phyloP scores from a whole-genome alignment of 495 filamentous ascomycete species.

The Penicillium diatomitis region DNA sequence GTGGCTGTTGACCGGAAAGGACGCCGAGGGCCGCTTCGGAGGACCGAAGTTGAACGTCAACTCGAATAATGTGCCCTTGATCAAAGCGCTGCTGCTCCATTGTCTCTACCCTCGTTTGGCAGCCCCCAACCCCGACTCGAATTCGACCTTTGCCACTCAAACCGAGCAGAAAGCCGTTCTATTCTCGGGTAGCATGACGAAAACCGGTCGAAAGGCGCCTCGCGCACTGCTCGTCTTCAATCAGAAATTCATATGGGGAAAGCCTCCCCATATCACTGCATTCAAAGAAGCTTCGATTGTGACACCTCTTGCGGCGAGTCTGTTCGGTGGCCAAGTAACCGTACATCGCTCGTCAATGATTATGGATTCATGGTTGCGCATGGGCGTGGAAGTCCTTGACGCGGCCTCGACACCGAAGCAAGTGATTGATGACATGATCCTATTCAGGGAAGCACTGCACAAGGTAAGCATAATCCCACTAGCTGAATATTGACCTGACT shows the following conservation, averaged over 20 bases:
- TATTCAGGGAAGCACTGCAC: slow-evolving; percentile 37
- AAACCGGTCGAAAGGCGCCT: not conserved
- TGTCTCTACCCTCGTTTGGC: slow-evolving; percentile 44
- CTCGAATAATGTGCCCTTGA: slow-evolving; percentile 33
- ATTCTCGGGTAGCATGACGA: not conserved
- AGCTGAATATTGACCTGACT: not conserved
- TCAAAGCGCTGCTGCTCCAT: slow-evolving; percentile 41
- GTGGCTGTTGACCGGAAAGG: slow-evolving; percentile 3
- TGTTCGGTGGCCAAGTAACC: slow-evolving; percentile 44
- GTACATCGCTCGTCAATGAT: slow-evolving; percentile 20
- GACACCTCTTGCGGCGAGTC: slow-evolving; percentile 33
- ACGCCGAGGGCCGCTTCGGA: slow-evolving; percentile 29
- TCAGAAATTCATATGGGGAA: not conserved
- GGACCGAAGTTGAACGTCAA: slow-evolving; percentile 40
- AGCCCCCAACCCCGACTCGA: slow-evolving; percentile 13
- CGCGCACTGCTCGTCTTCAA: not conserved
- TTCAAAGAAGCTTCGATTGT: slow-evolving; percentile 30
- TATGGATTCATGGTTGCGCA: slow-evolving; percentile 43
- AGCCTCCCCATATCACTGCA: not conserved
- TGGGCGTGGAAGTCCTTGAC: slow-evolving; percentile 19
- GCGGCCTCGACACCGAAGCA: slow-evolving; percentile 3
- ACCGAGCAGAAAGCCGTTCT: not conserved
- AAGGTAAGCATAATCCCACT: slow-evolving; percentile 5
- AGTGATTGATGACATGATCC: slow-evolving; percentile 28
- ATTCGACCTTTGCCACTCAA: not conserved